phyloP scores from a whole-genome alignment of 192 early-diverging fungal genomes.

The Backusella sp. region DNA sequence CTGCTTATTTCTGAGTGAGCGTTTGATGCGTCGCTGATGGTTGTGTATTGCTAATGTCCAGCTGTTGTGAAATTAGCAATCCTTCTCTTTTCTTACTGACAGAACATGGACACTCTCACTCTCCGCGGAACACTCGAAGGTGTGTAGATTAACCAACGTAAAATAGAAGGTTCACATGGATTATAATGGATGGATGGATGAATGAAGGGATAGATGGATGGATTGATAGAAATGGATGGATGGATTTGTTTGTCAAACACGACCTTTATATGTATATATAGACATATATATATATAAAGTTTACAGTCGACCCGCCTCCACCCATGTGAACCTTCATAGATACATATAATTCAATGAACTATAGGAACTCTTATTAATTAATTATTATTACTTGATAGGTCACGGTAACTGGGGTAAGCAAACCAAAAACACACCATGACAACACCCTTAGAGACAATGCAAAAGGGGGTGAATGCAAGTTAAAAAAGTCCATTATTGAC shows the following conservation, averaged over 20 bases:
- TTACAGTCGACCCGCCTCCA: background rate
- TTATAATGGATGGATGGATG: background rate
- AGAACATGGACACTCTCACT: slow-evolving; percentile 36
- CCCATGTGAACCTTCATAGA: background rate
- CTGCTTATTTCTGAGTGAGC: no score
- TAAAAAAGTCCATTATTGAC: background rate
- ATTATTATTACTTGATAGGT: slow-evolving; percentile 17
- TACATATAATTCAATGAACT: background rate
- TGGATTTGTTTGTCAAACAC: background rate
- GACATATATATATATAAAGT: background rate
- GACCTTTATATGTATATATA: background rate
- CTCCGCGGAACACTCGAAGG: slow-evolving; percentile 39
- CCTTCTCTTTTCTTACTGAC: slow-evolving; percentile 18
- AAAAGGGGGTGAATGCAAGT: background rate
- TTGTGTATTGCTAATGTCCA: background rate
- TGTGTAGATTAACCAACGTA: slow-evolving; percentile 11
- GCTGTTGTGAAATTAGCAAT: background rate
- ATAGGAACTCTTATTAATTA: background rate
- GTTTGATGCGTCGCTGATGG: no score
- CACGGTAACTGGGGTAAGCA: slow-evolving; percentile 40
- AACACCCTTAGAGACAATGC: no score
- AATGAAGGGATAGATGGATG: slow-evolving; percentile 8
- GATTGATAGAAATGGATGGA: slow-evolving; percentile 12
- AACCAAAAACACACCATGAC: background rate
- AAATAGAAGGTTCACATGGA: slow-evolving; percentile 25